phyloP scores from a whole-genome alignment of 306 rosid species.

The Acmispon strigosus region DNA sequence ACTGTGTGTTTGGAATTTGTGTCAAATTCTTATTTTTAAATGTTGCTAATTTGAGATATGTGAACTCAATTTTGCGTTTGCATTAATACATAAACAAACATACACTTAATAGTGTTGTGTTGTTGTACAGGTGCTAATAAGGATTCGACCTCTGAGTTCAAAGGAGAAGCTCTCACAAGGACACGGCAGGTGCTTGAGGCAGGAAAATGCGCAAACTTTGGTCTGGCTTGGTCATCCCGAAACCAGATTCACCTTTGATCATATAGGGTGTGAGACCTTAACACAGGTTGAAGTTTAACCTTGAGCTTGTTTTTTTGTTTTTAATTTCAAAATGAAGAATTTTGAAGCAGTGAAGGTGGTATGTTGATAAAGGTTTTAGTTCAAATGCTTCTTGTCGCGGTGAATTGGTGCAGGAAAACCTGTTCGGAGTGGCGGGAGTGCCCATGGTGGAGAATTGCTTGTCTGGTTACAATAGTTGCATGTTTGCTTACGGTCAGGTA shows the following conservation, averaged over 20 bases:
- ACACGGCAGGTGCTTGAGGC: conserved; percentile 69
- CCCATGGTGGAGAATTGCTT: conserved; percentile 97
- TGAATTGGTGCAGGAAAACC: conserved; percentile 57
- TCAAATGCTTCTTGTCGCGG: neutral
- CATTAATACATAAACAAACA: neutral
- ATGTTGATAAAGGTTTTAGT: neutral
- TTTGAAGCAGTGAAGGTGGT: neutral
- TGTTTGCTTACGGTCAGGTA: conserved; percentile 99
- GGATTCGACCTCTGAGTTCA: conserved; percentile 73
- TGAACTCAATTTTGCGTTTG: too few relatives aligned
- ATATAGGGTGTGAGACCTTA: conserved; percentile 71
- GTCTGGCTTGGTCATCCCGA: conserved; percentile 96
- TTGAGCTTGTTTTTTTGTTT: neutral
- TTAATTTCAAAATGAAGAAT: neutral
- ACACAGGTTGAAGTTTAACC: conserved; percentile 50
- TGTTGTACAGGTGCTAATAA: conserved; percentile 67
- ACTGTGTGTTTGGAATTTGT: too few relatives aligned
- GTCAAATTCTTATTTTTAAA: too few relatives aligned
- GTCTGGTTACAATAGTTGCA: conserved; percentile 95
- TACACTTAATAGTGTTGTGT: neutral
- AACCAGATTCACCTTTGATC: conserved; percentile 89
- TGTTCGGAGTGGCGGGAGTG: conserved; percentile 81
- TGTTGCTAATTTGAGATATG: too few relatives aligned
- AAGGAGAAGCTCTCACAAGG: conserved; percentile 73
- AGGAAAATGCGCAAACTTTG: conserved; percentile 68